Conservation (phyloP, 352 stramenopile genomes). For the Albugo candida region DNA sequence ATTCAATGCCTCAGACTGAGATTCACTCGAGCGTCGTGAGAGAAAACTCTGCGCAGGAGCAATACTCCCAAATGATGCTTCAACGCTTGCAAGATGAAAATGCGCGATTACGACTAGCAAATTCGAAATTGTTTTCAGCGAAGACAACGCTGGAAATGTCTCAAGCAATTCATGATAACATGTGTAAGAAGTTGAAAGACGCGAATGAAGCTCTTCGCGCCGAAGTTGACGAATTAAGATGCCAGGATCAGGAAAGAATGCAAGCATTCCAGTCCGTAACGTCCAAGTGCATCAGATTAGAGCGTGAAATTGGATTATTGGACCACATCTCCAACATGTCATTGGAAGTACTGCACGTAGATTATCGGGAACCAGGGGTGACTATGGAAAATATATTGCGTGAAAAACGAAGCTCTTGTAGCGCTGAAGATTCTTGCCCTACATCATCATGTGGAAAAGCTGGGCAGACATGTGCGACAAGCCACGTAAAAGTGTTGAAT, state of each 20-base stretch:
- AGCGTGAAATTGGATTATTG: slow-evolving; percentile 54
- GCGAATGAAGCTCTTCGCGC: not conserved
- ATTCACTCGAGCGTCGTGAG: too few relatives aligned
- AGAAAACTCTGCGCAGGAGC: too few relatives aligned
- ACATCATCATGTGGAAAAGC: too few relatives aligned
- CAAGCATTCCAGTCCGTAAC: slow-evolving; percentile 41
- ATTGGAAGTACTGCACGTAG: slow-evolving; percentile 43
- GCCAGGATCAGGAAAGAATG: slow-evolving; percentile 7
- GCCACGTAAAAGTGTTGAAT: not conserved
- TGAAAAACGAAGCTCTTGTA: not conserved
- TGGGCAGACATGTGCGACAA: not conserved
- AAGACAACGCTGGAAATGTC: not conserved
- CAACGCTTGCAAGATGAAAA: not conserved
- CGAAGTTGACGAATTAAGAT: not conserved
- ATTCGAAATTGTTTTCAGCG: not conserved
- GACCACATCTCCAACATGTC: slow-evolving; percentile 52
- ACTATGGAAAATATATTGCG: slow-evolving; percentile 5
- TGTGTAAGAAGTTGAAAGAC: too few relatives aligned
- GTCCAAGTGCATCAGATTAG: slow-evolving; percentile 37
- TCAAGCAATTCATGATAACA: not conserved
- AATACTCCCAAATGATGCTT: too few relatives aligned
- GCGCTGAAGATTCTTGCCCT: not conserved
- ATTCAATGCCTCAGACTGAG: too few relatives aligned
- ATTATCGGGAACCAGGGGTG: slow-evolving; percentile 21
- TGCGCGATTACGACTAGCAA: not conserved